These are phyloP conservation scores for Teratosphaeria zuluensis DNA, from an alignment of 2,329 filamentous ascomycete genomes.

Conservation along the genomic window DNA sequence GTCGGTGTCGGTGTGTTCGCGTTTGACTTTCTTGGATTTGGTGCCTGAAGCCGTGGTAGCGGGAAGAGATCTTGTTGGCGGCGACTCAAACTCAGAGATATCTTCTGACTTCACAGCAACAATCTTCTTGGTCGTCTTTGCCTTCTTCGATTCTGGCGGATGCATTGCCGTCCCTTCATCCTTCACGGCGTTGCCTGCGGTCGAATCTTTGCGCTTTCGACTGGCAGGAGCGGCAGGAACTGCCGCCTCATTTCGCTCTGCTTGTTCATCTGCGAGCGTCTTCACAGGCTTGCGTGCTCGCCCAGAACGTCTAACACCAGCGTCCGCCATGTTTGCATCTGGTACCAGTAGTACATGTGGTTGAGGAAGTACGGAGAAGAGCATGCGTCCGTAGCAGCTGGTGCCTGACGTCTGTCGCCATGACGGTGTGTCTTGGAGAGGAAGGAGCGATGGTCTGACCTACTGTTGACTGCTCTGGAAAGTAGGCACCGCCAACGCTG, in stretches of 20 bases:
- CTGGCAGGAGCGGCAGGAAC: neutral
- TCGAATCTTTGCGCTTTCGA: neutral
- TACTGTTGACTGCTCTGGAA: neutral
- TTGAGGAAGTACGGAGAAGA: neutral
- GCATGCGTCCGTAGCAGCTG: neutral
- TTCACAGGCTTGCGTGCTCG: conserved; percentile 12
- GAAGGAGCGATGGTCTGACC: neutral
- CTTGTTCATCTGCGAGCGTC: conserved; percentile 13
- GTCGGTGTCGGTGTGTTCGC: neutral
- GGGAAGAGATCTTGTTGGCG: neutral
- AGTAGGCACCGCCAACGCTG: too few relatives aligned
- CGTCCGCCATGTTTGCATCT: conserved; percentile 2
- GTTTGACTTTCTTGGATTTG: neutral
- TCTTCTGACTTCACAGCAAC: neutral
- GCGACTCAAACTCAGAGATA: neutral
- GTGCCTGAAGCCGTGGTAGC: neutral
- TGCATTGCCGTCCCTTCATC: neutral
- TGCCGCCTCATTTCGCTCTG: conserved; percentile 1
- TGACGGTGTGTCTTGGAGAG: neutral
- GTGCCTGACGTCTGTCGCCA: neutral
- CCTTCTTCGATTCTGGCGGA: neutral
- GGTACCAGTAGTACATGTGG: neutral
- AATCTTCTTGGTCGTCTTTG: neutral
- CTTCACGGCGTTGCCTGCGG: neutral
- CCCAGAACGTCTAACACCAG: conserved; percentile 7